Conservation (phyloP, 1,284 basidiomycete genomes). For the Leccinum pallidistipes region DNA sequence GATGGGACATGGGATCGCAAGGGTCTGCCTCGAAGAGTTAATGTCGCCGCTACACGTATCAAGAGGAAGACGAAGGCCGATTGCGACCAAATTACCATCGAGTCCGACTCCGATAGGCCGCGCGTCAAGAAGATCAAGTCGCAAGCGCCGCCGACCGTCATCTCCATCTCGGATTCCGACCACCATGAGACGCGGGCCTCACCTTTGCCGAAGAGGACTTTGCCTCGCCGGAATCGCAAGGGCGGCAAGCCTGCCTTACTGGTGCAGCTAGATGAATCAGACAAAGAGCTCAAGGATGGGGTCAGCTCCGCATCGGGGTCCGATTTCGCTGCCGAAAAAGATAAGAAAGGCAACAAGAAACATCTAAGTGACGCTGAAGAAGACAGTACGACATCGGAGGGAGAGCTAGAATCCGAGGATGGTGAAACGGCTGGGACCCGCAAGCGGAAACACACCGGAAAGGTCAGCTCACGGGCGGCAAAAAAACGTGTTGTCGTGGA, state of each 20-base stretch:
- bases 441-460: not conserved
- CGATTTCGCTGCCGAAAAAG: not conserved
- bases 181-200: not conserved
- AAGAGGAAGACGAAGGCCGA: not conserved
- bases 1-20: not conserved
- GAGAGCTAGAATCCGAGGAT: not conserved
- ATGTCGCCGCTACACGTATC: not conserved
- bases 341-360: not conserved
- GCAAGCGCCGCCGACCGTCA: too few species aligned
- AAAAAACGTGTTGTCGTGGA: not conserved
- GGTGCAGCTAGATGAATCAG: not conserved
- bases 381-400: not conserved
- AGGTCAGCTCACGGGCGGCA: not conserved
- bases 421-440: not conserved
- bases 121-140: too few species aligned
- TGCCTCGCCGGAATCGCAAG: too few species aligned
- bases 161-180: not conserved
- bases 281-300: not conserved
- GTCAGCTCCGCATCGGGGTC: not conserved
- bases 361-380: rapidly evolving
- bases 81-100: too few species aligned
- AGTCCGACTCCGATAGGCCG: too few species aligned
- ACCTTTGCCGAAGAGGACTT: not conserved
- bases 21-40: not conserved
- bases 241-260: too few species aligned